Evolutionary conservation across 2,329 filamentous ascomycete genomes (phyloP).

Genomic region (Spiromastix sp.): DNA sequence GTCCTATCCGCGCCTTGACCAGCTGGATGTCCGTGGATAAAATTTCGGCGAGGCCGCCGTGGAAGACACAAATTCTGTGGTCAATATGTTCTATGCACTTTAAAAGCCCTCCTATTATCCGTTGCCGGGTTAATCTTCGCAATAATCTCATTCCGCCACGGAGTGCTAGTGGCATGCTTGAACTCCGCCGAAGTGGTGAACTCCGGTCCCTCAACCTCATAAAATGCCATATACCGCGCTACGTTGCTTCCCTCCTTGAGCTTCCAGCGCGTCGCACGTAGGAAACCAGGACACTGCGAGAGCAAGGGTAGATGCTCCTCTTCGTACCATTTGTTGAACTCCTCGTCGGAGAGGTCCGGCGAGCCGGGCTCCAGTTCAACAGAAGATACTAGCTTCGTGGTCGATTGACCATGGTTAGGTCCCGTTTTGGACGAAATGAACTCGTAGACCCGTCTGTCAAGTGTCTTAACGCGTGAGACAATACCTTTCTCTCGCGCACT

Average conservation of each 20-base stretch:
- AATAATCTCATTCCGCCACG: not conserved
- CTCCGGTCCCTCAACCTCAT: not conserved
- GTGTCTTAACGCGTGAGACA: constrained; percentile 52
- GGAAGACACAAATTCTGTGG: too few species aligned
- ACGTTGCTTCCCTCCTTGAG: not conserved
- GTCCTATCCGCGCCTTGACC: too few species aligned
- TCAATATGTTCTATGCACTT: not conserved
- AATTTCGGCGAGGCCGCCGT: too few species aligned
- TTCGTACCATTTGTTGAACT: constrained; percentile 58
- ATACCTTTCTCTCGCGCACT: constrained; percentile 50
- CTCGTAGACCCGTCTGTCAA: constrained; percentile 63
- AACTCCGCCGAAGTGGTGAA: not conserved
- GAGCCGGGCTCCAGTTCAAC: constrained; percentile 36
- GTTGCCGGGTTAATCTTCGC: not conserved
- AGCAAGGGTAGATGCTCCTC: constrained; percentile 66
- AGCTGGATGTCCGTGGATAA: too few species aligned
- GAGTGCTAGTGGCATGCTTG: not conserved
- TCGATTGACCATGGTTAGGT: constrained; percentile 41
- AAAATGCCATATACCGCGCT: not conserved
- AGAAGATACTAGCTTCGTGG: not conserved
- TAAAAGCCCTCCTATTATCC: not conserved
- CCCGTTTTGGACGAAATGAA: constrained; percentile 45
- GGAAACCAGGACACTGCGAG: constrained; percentile 66
- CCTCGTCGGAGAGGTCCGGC: constrained; percentile 42
- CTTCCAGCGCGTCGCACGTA: constrained; percentile 33